A percentile compares a stretch with the other conserved stretches of the same genome.
These are phyloP conservation scores for Magnaporthiopsis incrustans DNA, from an alignment of 2,329 filamentous ascomycete genomes.

Conservation along the genomic window DNA sequence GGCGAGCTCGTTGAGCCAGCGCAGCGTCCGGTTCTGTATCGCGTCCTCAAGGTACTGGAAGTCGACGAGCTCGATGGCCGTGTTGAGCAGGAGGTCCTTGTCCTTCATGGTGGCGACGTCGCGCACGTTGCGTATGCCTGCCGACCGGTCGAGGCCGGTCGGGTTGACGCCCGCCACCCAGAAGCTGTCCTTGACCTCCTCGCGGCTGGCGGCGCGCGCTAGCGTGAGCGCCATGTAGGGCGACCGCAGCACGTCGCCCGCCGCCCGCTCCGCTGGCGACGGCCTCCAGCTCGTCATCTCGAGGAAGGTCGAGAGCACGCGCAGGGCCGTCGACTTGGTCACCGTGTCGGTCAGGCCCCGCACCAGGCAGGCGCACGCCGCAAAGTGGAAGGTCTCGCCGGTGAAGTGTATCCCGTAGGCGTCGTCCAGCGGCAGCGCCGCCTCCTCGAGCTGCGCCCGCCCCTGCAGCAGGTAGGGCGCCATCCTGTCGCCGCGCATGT, in stretches of 20 bases:
- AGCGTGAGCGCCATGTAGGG: slow-evolving; percentile 56
- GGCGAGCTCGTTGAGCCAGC: slow-evolving; percentile 53
- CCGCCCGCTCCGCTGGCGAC: slow-evolving; percentile 10
- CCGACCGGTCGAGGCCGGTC: slow-evolving; percentile 30
- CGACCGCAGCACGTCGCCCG: slow-evolving; percentile 29
- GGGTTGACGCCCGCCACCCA: slow-evolving; percentile 51
- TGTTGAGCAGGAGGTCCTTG: slow-evolving; percentile 53
- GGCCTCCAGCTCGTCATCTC: slow-evolving; percentile 37
- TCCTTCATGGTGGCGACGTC: slow-evolving; percentile 44
- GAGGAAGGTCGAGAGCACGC: slow-evolving; percentile 54
- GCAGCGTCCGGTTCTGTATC: slow-evolving; percentile 49
- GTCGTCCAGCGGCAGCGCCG: slow-evolving; percentile 53
- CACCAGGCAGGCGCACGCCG: slow-evolving; percentile 55
- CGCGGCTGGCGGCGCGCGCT: slow-evolving; percentile 44
- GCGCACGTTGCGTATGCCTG: slow-evolving; percentile 31
- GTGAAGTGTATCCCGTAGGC: slow-evolving; percentile 59
- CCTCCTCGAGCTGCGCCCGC: slow-evolving; percentile 51
- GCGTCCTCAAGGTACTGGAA: slow-evolving; percentile 57
- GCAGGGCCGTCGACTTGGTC: slow-evolving; percentile 50
- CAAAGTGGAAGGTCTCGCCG: slow-evolving; percentile 57
- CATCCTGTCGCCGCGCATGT: slow-evolving; percentile 52
- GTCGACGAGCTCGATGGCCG: slow-evolving; percentile 57
- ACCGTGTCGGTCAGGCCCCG: slow-evolving; percentile 55
- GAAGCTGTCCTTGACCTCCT: slow-evolving; percentile 55
- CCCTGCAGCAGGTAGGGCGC: slow-evolving; percentile 53